Evolutionary conservation across 345 rosid genomes (phyloP), one percentile per base, ranked within the genome.

Genomic region (Brassica juncea): DNA sequence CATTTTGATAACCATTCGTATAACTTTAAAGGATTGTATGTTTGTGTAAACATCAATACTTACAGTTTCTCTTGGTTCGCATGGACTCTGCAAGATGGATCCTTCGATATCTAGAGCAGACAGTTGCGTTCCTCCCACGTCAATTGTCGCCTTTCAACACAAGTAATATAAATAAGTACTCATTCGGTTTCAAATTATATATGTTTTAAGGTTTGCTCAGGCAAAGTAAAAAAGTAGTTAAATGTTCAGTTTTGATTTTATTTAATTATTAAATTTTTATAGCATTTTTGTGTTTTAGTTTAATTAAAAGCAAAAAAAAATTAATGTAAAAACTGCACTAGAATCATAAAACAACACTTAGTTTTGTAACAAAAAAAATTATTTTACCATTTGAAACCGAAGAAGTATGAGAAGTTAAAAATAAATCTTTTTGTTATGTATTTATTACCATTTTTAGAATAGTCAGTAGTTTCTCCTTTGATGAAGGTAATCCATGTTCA

Each of bases 91-190:
- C 65, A 94, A 93, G 81, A 94, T 89, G 71, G 92, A 90, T 77
- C 88, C 97, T 84, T 94, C 94, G 3, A 94, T 90, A 49, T 94
- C 98, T 79, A 92, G 74, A 37, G 97, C 92, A 16, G 93, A 90
- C n/a, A 92, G 84, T 72, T 85, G 92, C 70, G 88, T 92, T 16
- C 98, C 97, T 1, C 98, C 98, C 55, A 94, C 93, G 75, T 92
- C 89, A 23, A 94, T 57, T 25, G 87, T 88, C 69, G 93, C 96
- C 97, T 44, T 94, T 88, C 15, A 72, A 68, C 71, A 77, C 66
- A 81, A 61, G 37, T 72, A 12, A 14, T 58, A 19, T 68, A 21
- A 27, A 9, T 31, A 31, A 34, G 44, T 27, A 27, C 30, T 27
- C 30, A 27, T 27, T 27, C 30, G 4, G 28, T 27, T 27, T 19